phyloP scores from a whole-genome alignment of 768 basidiomycete genomes.

The Termitomyces sp. region DNA sequence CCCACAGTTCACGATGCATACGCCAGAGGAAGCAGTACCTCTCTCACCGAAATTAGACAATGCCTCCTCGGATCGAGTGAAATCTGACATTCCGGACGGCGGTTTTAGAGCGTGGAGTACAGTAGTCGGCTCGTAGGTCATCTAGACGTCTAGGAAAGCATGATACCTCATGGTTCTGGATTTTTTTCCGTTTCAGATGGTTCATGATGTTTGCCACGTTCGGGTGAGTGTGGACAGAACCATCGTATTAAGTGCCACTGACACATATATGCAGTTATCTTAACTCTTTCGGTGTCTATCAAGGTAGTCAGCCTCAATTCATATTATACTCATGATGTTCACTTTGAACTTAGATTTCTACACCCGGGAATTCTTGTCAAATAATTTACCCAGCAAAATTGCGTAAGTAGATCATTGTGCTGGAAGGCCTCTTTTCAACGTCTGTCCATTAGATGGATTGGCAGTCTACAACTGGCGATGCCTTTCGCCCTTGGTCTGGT shows the following conservation, averaged over 20 bases:
- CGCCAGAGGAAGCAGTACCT: not conserved
- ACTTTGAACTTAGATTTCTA: slow-evolving; percentile 5
- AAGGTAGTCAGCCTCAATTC: slow-evolving; percentile 3
- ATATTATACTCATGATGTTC: not conserved
- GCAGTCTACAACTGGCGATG: slow-evolving; percentile 18
- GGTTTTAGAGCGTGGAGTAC: slow-evolving; percentile 10
- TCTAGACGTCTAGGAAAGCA: not conserved
- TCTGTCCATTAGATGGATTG: slow-evolving; percentile 15
- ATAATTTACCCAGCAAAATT: slow-evolving; percentile 8
- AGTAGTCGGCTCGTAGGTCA: slow-evolving; percentile 8
- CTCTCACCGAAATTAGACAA: not conserved
- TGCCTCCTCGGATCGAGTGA: not conserved
- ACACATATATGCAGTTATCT: slow-evolving; percentile 1
- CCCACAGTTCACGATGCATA: not conserved
- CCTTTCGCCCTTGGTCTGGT: slow-evolving; percentile 15
- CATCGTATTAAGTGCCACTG: not conserved
- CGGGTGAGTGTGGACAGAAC: not conserved
- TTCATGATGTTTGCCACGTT: slow-evolving; percentile 13
- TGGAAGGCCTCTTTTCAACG: not conserved
- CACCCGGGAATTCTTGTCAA: slow-evolving; percentile 4
- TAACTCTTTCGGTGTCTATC: slow-evolving; percentile 13
- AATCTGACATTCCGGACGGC: slow-evolving; percentile 4
- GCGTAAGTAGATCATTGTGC: not conserved
- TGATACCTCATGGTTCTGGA: not conserved
- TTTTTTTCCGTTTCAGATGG: slow-evolving; percentile 4